Percentiles rank a stretch among this genome's conserved stretches.
phyloP scores from a whole-genome alignment of 2,329 filamentous ascomycete genomes.

The Trichoderma cornu-damae region DNA sequence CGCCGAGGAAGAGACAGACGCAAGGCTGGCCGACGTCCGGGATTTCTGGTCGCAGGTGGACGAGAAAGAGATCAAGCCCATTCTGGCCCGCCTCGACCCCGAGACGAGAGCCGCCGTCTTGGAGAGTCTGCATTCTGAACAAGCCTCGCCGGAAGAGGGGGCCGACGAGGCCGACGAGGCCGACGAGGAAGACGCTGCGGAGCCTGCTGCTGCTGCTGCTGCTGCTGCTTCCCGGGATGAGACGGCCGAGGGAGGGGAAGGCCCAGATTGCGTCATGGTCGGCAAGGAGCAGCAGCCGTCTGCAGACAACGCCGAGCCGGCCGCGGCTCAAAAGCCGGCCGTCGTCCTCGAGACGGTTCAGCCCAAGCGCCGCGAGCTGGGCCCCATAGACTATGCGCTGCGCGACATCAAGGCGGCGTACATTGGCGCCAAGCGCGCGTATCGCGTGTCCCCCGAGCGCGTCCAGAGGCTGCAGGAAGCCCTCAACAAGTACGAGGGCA shows the following conservation, averaged over 20 bases:
- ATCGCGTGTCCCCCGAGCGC: constrained; percentile 70
- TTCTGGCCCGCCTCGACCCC: constrained; percentile 57
- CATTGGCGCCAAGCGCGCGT: constrained; percentile 73
- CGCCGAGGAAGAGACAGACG: constrained; percentile 62
- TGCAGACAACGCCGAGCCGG: constrained; percentile 20
- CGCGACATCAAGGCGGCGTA: constrained; percentile 77
- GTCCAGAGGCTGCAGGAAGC: constrained; percentile 70
- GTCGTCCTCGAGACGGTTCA: constrained; percentile 25
- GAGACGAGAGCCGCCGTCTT: constrained; percentile 59
- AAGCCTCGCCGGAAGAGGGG: constrained; percentile 24
- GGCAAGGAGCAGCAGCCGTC: constrained; percentile 21
- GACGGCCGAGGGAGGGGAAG: constrained; percentile 23
- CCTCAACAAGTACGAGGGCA: constrained; percentile 73
- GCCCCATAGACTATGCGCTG: constrained; percentile 58
- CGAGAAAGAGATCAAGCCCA: constrained; percentile 70
- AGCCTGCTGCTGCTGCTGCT: constrained; percentile 15
- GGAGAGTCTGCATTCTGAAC: constrained; percentile 50
- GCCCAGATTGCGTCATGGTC: constrained; percentile 24
- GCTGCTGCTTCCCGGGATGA: constrained; percentile 19
- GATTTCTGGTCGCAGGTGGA: constrained; percentile 81
- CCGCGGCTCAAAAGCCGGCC: constrained; percentile 15
- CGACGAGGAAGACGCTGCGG: constrained; percentile 6
- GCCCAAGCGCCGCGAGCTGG: constrained; percentile 40
- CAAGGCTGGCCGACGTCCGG: constrained; percentile 69
- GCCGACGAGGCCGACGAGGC: constrained; percentile 21